phyloP scores from a whole-genome alignment of 306 rosid genomes.

The Malus domestica region ASM211411v1 NC_041789.1:29139501-29140000 shows the following conservation, averaged over 20 bases:
- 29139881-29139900: too few relatives aligned
- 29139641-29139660: background rate
- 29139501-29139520: slow-evolving; percentile 20
- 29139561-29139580: background rate
- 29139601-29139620: background rate
- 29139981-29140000: background rate
- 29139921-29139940: too few relatives aligned
- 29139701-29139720: background rate
- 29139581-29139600: background rate
- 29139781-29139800: too few relatives aligned
- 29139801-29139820: too few relatives aligned
- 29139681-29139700: background rate
- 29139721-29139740: background rate
- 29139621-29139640: background rate
- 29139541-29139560: background rate
- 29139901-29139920: too few relatives aligned
- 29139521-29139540: background rate
- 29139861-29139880: too few relatives aligned
- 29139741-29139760: background rate
- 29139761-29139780: background rate
- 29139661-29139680: background rate
- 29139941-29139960: too few relatives aligned
- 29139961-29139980: background rate
- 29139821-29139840: too few relatives aligned
- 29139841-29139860: too few relatives aligned